Base-by-base conservation (phyloP, 106 monocot genomes). In the Gastrodia elata region DNA sequence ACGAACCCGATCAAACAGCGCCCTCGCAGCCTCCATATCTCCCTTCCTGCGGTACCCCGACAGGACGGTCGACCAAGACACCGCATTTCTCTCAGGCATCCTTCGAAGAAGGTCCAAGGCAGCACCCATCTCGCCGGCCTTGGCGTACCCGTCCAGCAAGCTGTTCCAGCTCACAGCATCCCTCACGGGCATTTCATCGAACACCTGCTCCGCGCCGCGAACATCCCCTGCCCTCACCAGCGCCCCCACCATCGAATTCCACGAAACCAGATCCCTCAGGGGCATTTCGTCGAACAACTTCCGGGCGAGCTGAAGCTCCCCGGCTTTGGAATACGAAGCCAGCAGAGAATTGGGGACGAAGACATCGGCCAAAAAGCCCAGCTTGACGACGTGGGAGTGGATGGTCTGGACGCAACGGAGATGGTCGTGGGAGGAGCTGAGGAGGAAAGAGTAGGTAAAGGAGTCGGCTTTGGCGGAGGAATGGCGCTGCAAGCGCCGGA, bases 1-100 rank as follows among this genome's bases (percentile, higher is more conserved):
- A 4, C 88, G 86, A 91, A 94, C 91, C 38, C 70, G 83, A 77
- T 94, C 88, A 61, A 94, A 94, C 72, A 94, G 57, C 74, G 85
- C 18, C 65, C 83, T 78, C 5, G 94, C 94, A 81, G 87, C 84
- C 25, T 87, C 84, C 86, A 91, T 76, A 40, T 94, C 91, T 28
- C 84, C 91, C 39, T 68, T 65, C 56, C 82, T 83, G 56, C 94
- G 85, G 68, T 82, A 94, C 4, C 91, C 94, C 1, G 75, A 81
- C 2, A 94, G 67, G 27, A 94, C 36, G 0, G 85, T 86, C 2
- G 91, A 89, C 94, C 94, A 94, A 0, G 94, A 94, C 0, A 94
- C 84, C 8, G 91, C 88, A 74, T 87, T 94, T 70, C 91, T 78
- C 75, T 78, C 76, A 1, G 86, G 81, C 82, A 89, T 89, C 22